Evolutionary conservation across 495 filamentous ascomycete genomes (phyloP).

Genomic region (Saxispiralis lemnorum): DNA sequence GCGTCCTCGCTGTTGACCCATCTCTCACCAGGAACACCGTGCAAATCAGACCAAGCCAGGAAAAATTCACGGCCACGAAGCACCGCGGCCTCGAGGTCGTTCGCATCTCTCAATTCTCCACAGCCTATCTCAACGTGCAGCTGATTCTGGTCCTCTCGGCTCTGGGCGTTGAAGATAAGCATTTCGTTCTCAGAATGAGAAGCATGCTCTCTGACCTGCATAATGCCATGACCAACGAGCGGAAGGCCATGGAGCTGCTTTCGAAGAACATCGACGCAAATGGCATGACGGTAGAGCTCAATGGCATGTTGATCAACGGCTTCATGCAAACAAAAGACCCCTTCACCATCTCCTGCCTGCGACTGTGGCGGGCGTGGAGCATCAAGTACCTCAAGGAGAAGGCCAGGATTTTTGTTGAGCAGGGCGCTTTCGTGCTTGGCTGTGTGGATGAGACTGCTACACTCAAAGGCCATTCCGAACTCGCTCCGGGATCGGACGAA

Average conservation of each 20-base stretch:
- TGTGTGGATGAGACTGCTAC: constrained; percentile 69
- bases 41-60: constrained; percentile 62
- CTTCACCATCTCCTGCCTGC: constrained; percentile 52
- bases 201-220: constrained; percentile 47
- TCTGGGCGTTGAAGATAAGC: constrained; percentile 48
- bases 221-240: constrained; percentile 45
- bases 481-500: constrained; percentile 23
- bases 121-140: constrained; percentile 72
- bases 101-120: constrained; percentile 52
- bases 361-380: constrained; percentile 21
- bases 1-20: constrained; percentile 52
- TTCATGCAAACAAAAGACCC: constrained; percentile 66
- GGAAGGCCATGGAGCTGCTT: constrained; percentile 46
- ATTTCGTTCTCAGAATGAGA: constrained; percentile 50
- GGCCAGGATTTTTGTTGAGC: constrained; percentile 61
- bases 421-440: constrained; percentile 78
- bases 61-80: constrained; percentile 56
- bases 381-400: constrained; percentile 65
- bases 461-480: constrained; percentile 48
- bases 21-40: constrained; percentile 27
- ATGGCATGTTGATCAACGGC: constrained; percentile 56
- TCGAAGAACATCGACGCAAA: constrained; percentile 70
- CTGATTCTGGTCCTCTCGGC: constrained; percentile 67
- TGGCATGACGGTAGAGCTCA: constrained; percentile 54
- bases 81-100: constrained; percentile 70